phyloP scores from a whole-genome alignment of 306 rosid species.

The Quercus agrifolia region DNA sequence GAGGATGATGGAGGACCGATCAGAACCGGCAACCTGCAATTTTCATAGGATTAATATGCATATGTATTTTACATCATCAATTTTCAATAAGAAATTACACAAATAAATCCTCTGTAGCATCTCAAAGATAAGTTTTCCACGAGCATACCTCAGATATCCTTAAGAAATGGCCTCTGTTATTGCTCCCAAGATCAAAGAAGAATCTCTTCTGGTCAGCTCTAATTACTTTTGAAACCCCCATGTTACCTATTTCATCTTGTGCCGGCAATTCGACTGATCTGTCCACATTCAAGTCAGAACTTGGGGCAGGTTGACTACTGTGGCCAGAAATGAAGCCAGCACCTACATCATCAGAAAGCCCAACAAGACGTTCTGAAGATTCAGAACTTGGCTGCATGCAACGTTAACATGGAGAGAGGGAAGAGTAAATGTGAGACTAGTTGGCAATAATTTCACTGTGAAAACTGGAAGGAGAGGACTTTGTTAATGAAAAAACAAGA shows the following conservation, averaged over 20 bases:
- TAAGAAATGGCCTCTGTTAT: conserved; percentile 96
- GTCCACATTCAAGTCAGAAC: conserved; percentile 83
- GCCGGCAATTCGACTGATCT: conserved; percentile 81
- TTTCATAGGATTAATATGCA: conserved; percentile 11
- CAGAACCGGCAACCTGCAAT: conserved; percentile 97
- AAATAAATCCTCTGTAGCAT: conserved; percentile 15
- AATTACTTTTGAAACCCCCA: conserved; percentile 93
- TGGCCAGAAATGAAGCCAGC: conserved; percentile 99
- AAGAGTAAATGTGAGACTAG: conserved; percentile 10
- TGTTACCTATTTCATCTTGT: conserved; percentile 81
- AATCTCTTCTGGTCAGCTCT: conserved; percentile 96
- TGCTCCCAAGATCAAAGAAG: conserved; percentile 97
- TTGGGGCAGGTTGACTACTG: conserved; percentile 72
- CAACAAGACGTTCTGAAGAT: conserved; percentile 78
- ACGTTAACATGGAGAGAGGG: conserved; percentile 22
- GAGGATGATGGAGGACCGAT: conserved; percentile 96
- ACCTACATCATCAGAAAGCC: conserved; percentile 99
- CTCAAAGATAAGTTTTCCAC: conserved; percentile 2
- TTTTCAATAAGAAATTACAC: conserved; percentile 2
- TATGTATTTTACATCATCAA: conserved; percentile 15
- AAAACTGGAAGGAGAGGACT: conserved; percentile 4
- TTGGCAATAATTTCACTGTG: conserved; percentile 1
- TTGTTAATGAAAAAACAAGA: conserved; percentile 20
- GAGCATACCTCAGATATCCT: conserved; percentile 91
- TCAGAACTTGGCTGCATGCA: conserved; percentile 81